Conservation (phyloP, 176 grass and related monocot genomes). For the Triticum urartu region DNA sequence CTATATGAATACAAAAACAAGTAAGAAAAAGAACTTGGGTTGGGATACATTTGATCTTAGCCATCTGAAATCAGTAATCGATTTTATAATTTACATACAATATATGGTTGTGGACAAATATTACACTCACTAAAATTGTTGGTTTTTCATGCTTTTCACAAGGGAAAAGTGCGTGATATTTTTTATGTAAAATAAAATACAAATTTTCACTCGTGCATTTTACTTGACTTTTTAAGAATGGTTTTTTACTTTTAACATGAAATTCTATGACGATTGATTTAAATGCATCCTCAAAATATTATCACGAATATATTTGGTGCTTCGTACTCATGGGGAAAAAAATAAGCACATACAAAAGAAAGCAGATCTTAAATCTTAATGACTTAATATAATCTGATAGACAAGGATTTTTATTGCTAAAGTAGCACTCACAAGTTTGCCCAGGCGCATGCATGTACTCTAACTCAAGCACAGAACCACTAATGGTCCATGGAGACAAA, state of each 20-base stretch:
- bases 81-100: not conserved
- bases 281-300: not conserved
- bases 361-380: not conserved
- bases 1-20: not conserved
- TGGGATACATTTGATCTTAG: not conserved
- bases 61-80: not conserved
- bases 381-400: not conserved
- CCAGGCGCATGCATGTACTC: constrained; percentile 20
- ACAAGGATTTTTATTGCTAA: not conserved
- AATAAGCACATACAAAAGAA: not conserved
- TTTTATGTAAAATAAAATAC: not conserved
- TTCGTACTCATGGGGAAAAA: not conserved
- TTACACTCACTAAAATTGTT: no score
- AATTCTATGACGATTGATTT: not conserved
- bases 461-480: constrained; percentile 19
- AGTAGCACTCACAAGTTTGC: constrained; percentile 22
- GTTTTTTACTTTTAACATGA: not conserved
- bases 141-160: not conserved
- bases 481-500: constrained; percentile 15
- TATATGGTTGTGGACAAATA: no score
- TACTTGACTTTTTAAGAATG: not conserved
- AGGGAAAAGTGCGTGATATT: not conserved
- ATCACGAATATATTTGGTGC: not conserved
- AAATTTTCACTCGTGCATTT: not conserved
- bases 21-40: not conserved